These are phyloP conservation scores for Sporisorium reilianum DNA, from an alignment of 1,284 basidiomycete species.

Conservation along the genomic window DNA sequence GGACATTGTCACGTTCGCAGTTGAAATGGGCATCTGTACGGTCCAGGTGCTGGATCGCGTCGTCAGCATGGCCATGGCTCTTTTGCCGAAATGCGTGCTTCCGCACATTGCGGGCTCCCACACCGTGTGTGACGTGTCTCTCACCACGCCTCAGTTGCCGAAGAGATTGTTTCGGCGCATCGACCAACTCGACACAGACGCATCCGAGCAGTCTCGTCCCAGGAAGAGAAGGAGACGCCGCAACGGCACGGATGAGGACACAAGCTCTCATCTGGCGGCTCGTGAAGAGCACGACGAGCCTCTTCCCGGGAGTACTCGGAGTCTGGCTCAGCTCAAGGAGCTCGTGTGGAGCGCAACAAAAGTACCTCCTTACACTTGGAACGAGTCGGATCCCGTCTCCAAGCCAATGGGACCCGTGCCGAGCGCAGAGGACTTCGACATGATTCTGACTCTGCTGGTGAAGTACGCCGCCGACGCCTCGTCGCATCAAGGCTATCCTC, in stretches of 20 bases:
- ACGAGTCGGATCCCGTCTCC: not conserved
- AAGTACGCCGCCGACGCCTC: slow-evolving; percentile 22
- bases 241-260: not conserved
- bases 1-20: slow-evolving; percentile 25
- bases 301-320: not conserved
- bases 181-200: not conserved
- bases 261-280: not conserved
- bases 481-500: slow-evolving; percentile 39
- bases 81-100: slow-evolving; percentile 1
- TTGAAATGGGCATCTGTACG: slow-evolving; percentile 29
- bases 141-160: slow-evolving; percentile 8
- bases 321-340: slow-evolving; percentile 3
- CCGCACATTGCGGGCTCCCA: not conserved
- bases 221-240: slow-evolving; percentile 17
- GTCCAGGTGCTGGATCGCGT: slow-evolving; percentile 15
- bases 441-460: slow-evolving; percentile 25
- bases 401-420: slow-evolving; percentile 20
- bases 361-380: not conserved
- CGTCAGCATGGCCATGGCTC: not conserved
- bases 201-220: slow-evolving; percentile 1
- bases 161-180: slow-evolving; percentile 42
- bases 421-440: slow-evolving; percentile 7
- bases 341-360: slow-evolving; percentile 5
- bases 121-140: too few species aligned
- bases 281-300: not conserved